These are phyloP conservation scores for Lagerstroemia speciosa DNA, from an alignment of 345 rosid species.

Conservation along the genomic window DNA sequence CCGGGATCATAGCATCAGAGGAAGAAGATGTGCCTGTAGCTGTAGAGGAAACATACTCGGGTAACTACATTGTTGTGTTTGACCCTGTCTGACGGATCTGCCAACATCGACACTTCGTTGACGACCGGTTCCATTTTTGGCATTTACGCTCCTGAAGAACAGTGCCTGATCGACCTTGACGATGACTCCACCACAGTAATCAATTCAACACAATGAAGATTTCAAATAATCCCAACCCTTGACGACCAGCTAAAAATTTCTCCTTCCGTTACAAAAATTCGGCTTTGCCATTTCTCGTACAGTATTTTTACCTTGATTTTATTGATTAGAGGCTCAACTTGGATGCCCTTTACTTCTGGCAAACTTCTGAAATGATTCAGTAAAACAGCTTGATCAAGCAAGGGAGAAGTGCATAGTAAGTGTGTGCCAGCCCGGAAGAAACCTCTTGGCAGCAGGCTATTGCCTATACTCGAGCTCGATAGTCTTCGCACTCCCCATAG, in stretches of 20 bases:
- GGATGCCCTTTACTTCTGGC: not conserved
- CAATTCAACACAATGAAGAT: not conserved
- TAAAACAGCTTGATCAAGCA: slow-evolving; percentile 22
- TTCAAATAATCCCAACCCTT: not conserved
- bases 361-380: not conserved
- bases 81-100: slow-evolving; percentile 31
- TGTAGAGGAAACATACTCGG: slow-evolving; percentile 30
- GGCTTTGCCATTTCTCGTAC: too few relatives aligned
- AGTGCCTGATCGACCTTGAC: slow-evolving; percentile 19
- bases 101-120: slow-evolving; percentile 27
- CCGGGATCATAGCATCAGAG: slow-evolving; percentile 31
- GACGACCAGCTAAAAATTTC: too few relatives aligned
- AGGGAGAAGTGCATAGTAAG: slow-evolving; percentile 23
- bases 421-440: slow-evolving; percentile 28
- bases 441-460: slow-evolving; percentile 30
- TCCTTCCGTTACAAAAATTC: too few relatives aligned
- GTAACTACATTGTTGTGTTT: slow-evolving; percentile 27
- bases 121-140: slow-evolving; percentile 34
- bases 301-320: not conserved
- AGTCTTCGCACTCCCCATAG: slow-evolving; percentile 26
- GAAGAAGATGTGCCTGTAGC: slow-evolving; percentile 34
- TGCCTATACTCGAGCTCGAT: slow-evolving; percentile 30
- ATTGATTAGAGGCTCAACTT: not conserved
- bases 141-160: slow-evolving; percentile 26
- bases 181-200: slow-evolving; percentile 19